Conservation (phyloP, 2,329 filamentous ascomycete species). For the Aureobasidium sp. region DNA sequence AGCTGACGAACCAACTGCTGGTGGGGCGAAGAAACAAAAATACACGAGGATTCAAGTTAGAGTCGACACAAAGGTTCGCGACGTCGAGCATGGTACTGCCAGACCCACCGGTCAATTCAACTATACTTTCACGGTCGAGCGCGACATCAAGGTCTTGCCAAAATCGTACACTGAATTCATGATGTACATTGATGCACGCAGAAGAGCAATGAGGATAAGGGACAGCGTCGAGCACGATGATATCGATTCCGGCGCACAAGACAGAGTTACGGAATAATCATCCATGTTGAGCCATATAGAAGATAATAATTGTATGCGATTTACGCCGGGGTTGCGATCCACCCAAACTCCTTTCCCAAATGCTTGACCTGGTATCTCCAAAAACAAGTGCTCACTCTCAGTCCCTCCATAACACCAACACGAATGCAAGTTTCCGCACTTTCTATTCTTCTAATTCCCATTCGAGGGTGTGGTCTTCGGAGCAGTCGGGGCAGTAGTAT, state of each 20-base stretch:
- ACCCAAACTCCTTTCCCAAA: not conserved
- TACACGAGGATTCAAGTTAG: constrained; percentile 62
- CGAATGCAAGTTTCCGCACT: not conserved
- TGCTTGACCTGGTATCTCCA: not conserved
- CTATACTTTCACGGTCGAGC: constrained; percentile 63
- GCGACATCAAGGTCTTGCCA: constrained; percentile 59
- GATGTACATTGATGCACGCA: constrained; percentile 56
- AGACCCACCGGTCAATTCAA: constrained; percentile 69
- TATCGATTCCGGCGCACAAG: constrained; percentile 23
- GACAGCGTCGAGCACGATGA: constrained; percentile 32
- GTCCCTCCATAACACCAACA: not conserved
- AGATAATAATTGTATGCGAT: not conserved
- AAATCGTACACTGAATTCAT: constrained; percentile 57
- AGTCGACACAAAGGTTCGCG: constrained; percentile 63
- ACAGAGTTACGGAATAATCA: constrained; percentile 26
- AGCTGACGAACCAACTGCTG: constrained; percentile 29
- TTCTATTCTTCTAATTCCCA: constrained; percentile 34
- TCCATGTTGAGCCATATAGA: not conserved
- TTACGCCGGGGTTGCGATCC: not conserved
- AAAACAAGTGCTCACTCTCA: not conserved
- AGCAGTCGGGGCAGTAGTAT: constrained; percentile 39
- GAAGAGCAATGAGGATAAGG: constrained; percentile 48
- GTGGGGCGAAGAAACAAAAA: constrained; percentile 24
- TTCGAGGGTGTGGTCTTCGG: constrained; percentile 37
- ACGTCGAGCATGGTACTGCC: constrained; percentile 62